A percentile compares a stretch with the other conserved stretches of the same genome.
Conservation (phyloP, 441 rosid genomes). For the Lepidium campestre region DNA sequence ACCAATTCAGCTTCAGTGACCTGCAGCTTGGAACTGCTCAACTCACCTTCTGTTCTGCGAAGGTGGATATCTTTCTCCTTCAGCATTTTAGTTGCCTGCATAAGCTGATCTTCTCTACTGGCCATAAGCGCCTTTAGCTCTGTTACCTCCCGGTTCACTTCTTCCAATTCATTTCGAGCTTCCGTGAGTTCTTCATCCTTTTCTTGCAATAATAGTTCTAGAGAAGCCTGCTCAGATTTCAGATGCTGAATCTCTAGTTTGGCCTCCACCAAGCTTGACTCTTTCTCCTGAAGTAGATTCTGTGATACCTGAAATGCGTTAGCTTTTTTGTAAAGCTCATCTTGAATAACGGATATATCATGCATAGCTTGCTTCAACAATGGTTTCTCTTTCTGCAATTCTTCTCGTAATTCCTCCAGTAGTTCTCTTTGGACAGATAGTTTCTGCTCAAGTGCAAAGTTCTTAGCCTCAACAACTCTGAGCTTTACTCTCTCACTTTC, state of each 20-base stretch:
- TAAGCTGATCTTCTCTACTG: slow-evolving; percentile 55
- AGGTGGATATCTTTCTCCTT: slow-evolving; percentile 69
- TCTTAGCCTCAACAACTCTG: slow-evolving; percentile 60
- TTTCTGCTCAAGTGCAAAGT: slow-evolving; percentile 55
- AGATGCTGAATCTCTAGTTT: slow-evolving; percentile 77
- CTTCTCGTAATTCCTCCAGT: slow-evolving; percentile 41
- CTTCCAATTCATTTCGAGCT: slow-evolving; percentile 54
- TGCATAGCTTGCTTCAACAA: slow-evolving; percentile 47
- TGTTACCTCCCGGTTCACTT: slow-evolving; percentile 48
- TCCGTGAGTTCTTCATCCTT: slow-evolving; percentile 55
- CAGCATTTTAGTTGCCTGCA: slow-evolving; percentile 45
- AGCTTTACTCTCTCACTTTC: slow-evolving; percentile 67
- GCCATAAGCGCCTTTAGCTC: slow-evolving; percentile 56
- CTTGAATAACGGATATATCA: slow-evolving; percentile 40
- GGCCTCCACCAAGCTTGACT: slow-evolving; percentile 71
- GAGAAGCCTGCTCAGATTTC: slow-evolving; percentile 62
- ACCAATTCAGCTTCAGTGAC: slow-evolving; percentile 63
- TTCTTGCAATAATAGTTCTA: slow-evolving; percentile 52
- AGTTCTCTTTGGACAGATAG: slow-evolving; percentile 46
- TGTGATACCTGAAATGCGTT: slow-evolving; percentile 47
- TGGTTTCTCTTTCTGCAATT: slow-evolving; percentile 49
- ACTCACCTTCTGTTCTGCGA: slow-evolving; percentile 46
- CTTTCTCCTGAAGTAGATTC: slow-evolving; percentile 50
- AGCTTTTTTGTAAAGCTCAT: slow-evolving; percentile 45
- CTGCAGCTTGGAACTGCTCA: slow-evolving; percentile 44